A percentile compares a stretch with the other conserved stretches of the same genome.
Evolutionary conservation across 495 filamentous ascomycete species (phyloP).

Genomic region (Glarea lozoyensis): DNA sequence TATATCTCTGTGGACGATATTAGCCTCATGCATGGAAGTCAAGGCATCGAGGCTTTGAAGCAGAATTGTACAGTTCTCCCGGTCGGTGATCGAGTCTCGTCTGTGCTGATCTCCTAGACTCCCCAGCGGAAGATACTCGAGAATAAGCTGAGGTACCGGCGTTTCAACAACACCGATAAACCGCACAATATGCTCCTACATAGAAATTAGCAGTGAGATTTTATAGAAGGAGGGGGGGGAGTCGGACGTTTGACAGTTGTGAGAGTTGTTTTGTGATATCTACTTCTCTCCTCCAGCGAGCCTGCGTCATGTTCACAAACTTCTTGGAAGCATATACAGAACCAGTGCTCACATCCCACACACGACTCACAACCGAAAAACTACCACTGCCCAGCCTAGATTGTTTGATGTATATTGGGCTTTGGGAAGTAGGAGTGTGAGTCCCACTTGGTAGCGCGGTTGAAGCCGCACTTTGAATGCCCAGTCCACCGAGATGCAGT

Average conservation of each 20-base stretch:
- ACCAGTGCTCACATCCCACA: slow-evolving; percentile 10
- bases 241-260: background rate
- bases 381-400: slow-evolving; percentile 2
- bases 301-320: background rate
- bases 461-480: background rate
- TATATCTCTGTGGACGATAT: background rate
- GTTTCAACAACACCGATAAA: background rate
- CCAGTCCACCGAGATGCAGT: background rate
- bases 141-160: background rate
- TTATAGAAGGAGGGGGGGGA: background rate
- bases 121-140: background rate
- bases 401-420: background rate
- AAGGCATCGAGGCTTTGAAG: background rate
- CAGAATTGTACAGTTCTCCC: background rate
- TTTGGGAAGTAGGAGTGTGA: background rate
- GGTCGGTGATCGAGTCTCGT: background rate
- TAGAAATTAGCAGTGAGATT: background rate
- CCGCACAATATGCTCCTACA: background rate
- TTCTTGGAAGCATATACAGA: slow-evolving; percentile 3
- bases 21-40: background rate
- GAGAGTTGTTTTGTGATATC: background rate
- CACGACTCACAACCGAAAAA: slow-evolving; percentile 6
- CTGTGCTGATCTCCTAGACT: background rate
- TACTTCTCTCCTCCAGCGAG: background rate
- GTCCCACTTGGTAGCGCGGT: too few species aligned